These are phyloP conservation scores for Conoideocrella luteorostrata DNA, from an alignment of 2,329 filamentous ascomycete genomes.

Conservation along the genomic window DNA sequence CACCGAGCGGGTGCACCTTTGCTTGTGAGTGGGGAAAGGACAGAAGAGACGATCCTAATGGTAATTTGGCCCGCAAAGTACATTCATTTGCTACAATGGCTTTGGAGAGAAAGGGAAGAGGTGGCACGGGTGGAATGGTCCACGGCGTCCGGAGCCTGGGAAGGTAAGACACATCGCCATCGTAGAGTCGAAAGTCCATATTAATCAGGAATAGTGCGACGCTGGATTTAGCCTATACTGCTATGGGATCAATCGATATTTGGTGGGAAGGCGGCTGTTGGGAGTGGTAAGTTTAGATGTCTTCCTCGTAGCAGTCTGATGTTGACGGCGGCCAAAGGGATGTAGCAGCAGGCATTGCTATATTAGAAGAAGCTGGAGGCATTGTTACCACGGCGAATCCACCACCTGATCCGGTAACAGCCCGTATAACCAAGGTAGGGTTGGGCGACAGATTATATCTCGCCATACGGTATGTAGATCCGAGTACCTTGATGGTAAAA, in stretches of 20 bases:
- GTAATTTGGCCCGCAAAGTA: slow-evolving; percentile 65
- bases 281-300: slow-evolving; percentile 56
- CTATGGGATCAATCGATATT: slow-evolving; percentile 70
- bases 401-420: slow-evolving; percentile 49
- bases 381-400: slow-evolving; percentile 69
- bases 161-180: slow-evolving; percentile 22
- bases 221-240: slow-evolving; percentile 66
- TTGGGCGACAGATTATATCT: slow-evolving; percentile 66
- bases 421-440: slow-evolving; percentile 50
- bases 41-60: slow-evolving; percentile 55
- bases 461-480: slow-evolving; percentile 51
- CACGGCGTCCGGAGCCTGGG: slow-evolving; percentile 68
- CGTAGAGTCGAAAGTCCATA: background rate
- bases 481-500: background rate
- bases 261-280: slow-evolving; percentile 81
- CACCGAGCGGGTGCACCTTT: slow-evolving; percentile 65
- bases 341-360: slow-evolving; percentile 67
- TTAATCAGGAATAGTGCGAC: slow-evolving; percentile 48
- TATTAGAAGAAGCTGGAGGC: slow-evolving; percentile 67
- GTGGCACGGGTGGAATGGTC: slow-evolving; percentile 69
- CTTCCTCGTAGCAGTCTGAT: background rate
- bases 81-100: slow-evolving; percentile 73
- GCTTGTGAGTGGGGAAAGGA: slow-evolving; percentile 79
- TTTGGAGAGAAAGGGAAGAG: slow-evolving; percentile 53
- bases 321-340: slow-evolving; percentile 41